Percentiles rank a stretch among this genome's conserved stretches.
Conservation (phyloP, 2,329 filamentous ascomycete genomes). For the Colletotrichum lindemuthianum region DNA sequence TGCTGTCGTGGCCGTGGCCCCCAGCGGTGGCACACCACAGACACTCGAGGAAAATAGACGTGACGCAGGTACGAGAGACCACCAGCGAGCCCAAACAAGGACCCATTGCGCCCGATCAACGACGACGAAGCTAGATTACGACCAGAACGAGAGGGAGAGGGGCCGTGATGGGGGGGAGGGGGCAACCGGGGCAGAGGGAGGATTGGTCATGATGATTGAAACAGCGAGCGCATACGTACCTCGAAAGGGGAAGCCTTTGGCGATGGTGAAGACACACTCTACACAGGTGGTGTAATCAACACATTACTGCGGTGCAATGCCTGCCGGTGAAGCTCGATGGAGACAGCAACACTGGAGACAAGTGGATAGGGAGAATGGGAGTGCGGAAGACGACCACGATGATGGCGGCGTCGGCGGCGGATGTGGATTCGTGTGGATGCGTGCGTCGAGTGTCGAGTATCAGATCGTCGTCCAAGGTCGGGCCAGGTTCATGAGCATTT, state of each 20-base stretch:
- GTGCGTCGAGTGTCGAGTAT: constrained; percentile 18
- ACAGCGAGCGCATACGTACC: constrained; percentile 13
- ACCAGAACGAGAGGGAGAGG: constrained; percentile 9
- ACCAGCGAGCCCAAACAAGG: constrained; percentile 1
- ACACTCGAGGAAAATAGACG: constrained; percentile 19
- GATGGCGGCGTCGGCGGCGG: constrained; percentile 7
- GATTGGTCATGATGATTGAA: constrained; percentile 25
- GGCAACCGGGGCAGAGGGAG: constrained; percentile 5
- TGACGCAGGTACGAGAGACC: constrained; percentile 21
- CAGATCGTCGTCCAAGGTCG: constrained; percentile 31
- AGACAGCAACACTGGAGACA: neutral
- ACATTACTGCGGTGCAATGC: neutral
- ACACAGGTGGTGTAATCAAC: neutral
- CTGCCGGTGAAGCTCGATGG: constrained; percentile 17
- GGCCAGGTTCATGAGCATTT: constrained; percentile 11
- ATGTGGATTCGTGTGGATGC: constrained; percentile 23
- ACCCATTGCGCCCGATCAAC: constrained; percentile 23
- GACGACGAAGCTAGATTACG: constrained; percentile 28
- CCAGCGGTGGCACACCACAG: constrained; percentile 17
- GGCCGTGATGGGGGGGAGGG: constrained; percentile 26
- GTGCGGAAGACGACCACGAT: constrained; percentile 12
- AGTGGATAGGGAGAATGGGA: neutral
- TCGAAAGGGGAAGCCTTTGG: neutral
- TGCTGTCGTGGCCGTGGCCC: constrained; percentile 3
- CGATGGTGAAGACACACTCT: neutral